Evolutionary conservation across 2,329 filamentous ascomycete species (phyloP).

Genomic region (Clonostachys byssicola): DNA sequence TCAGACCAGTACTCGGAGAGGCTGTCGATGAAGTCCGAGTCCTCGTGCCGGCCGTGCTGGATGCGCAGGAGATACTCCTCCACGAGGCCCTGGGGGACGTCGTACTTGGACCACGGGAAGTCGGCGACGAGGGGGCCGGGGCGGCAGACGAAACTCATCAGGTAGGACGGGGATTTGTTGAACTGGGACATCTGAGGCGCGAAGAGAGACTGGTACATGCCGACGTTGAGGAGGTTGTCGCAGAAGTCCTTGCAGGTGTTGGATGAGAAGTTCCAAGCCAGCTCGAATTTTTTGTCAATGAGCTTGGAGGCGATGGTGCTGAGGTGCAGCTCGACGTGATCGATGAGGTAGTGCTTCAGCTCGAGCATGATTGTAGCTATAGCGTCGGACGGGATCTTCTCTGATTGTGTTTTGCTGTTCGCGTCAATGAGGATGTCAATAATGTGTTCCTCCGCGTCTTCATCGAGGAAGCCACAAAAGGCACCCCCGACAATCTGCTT

Average conservation of each 20-base stretch:
- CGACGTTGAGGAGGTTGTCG: conserved; percentile 20
- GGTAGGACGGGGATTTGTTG: conserved; percentile 13
- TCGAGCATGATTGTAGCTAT: background rate
- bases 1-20: conserved; percentile 40
- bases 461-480: conserved; percentile 20
- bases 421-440: conserved; percentile 7
- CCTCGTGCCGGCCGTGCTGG: conserved; percentile 29
- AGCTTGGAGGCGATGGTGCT: conserved; percentile 1
- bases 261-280: conserved; percentile 20
- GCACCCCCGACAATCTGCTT: conserved; percentile 31
- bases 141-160: conserved; percentile 32
- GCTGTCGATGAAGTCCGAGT: conserved; percentile 35
- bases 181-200: background rate
- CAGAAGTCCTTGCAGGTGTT: conserved; percentile 34
- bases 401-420: too few species aligned
- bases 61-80: conserved; percentile 36
- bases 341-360: background rate
- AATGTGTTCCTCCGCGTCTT: conserved; percentile 15
- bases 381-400: background rate
- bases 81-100: conserved; percentile 29
- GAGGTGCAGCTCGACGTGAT: too few species aligned
- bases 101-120: conserved; percentile 21
- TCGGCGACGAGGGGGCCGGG: conserved; percentile 15
- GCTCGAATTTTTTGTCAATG: conserved; percentile 7
- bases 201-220: conserved; percentile 21